These are phyloP conservation scores for Mucor ambiguus DNA, from an alignment of 371 early-diverging fungal genomes.

Conservation along the genomic window DNA sequence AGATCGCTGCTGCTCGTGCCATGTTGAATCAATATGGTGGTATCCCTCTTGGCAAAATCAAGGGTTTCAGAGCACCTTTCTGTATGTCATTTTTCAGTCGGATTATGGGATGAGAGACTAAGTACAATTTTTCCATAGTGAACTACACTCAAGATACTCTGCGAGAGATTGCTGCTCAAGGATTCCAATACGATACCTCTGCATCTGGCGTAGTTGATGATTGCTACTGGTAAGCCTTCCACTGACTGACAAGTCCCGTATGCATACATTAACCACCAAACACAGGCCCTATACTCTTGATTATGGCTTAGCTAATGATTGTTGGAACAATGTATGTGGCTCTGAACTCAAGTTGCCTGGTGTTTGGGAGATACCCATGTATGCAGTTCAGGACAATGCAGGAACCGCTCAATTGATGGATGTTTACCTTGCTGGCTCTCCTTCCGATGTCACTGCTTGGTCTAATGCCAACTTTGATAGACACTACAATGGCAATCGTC, in stretches of 20 bases:
- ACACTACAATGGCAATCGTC: constrained; percentile 67
- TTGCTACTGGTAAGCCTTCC: constrained; percentile 54
- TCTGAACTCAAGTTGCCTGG: constrained; percentile 58
- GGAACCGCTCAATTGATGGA: constrained; percentile 68
- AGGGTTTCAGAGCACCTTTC: constrained; percentile 76
- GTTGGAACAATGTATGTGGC: constrained; percentile 66
- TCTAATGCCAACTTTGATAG: constrained; percentile 62
- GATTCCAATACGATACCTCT: constrained; percentile 70
- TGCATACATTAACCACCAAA: too few relatives aligned
- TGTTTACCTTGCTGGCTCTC: constrained; percentile 61
- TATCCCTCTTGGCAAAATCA: constrained; percentile 66
- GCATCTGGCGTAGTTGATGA: constrained; percentile 55
- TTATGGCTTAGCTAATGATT: constrained; percentile 72
- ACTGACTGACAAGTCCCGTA: not conserved
- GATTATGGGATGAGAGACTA: not conserved
- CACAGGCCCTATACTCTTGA: constrained; percentile 76
- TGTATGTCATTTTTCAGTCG: constrained; percentile 30
- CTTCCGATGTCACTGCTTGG: constrained; percentile 52
- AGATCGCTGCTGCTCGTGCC: constrained; percentile 59
- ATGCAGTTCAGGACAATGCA: constrained; percentile 49
- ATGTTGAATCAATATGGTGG: constrained; percentile 66
- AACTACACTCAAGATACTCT: constrained; percentile 66
- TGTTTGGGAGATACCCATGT: constrained; percentile 79
- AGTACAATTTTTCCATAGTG: constrained; percentile 23
- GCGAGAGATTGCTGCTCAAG: constrained; percentile 55